Evolutionary conservation across 805 yeast genomes (phyloP), one percentile per base, ranked within the genome.

Genomic region (Teunomyces cretensis): DNA sequence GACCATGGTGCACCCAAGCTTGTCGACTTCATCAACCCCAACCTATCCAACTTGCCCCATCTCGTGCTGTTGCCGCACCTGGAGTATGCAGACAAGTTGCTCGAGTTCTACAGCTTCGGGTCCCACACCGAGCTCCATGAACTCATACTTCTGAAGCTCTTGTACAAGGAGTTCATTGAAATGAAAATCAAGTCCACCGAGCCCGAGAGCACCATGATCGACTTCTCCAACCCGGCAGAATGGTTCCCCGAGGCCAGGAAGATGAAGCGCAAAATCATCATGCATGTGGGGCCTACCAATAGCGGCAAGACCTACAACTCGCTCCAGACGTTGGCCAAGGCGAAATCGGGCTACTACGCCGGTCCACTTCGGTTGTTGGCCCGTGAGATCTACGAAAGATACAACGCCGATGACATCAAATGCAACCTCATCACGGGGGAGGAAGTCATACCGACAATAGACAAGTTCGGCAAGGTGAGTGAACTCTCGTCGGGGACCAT

Each of bases 231-330:
- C 42, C 76, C 76, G 7, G 70, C 72, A 3, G 68, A 68, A 52
- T 86, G 96, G 90, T 94, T 75, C 56, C 96, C 98, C 0, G 81
- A 75, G 37, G 95, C 99, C 0, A 73, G 98, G 32, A 79, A 81
- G 50, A 72, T 89, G 70, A 83, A 81, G 51, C 72, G 99, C 32
- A 83, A 85, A 41, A 75, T 94, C 40, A 76, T 86, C n/a, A 79
- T 94, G 82, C 99, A 94, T 61, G 88, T 94, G 9, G 99, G 99
- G 0, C 99, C 99, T 1, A 94, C 99, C 0, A 94, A 94, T 62
- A 84, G 94, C 53, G 99, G 99, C 9, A 94, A 94, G 58, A 94
- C 98, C 0, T 87, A 88, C 59, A 77, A 79, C 39, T 96, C 98
- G 0, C 67, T 94, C 38, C 74, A 85, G 55, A 75, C 81, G 44